Base-by-base conservation (phyloP, 129 eudicot genomes). In the Flaveria robusta region DNA sequence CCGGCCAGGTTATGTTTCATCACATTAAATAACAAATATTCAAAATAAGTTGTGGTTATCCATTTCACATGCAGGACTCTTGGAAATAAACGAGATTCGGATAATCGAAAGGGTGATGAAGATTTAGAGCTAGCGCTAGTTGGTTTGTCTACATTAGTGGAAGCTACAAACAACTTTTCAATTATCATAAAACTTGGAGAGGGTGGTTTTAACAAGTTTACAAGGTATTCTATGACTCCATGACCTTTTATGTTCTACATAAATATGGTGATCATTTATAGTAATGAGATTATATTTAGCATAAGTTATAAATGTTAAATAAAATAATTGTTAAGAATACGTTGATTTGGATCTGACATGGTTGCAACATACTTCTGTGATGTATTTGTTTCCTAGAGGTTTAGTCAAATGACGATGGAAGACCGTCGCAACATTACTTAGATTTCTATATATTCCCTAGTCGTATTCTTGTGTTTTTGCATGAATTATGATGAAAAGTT, bases 161-260 rank as follows among this genome's bases (percentile, higher is more conserved):
- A 64, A 31, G 83, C 86, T 58, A 83, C 86, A 1, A 51, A 74
- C 14, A 41, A 68, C 37, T 83, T 83, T 62, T 79, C 86, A 27
- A 16, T 22, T 2, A 29, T 68, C 64, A 78, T 78, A 63, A 83
- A 83, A 76, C 80, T 83, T 20, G 83, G 86, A 54, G 62, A 54
- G 62, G 62, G 62, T 18, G 62, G 62, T 54, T 54, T 54, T 54
- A 24, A 18, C 12, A 12, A 10, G 62, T 54, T 54, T 54, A 54
- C 62, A 54, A 54, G 62, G 62, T 54, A 68, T 22, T 4, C 9
- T 10, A 54, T 68, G 46, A 37, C 20, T 67, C 19, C 20, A 6
- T 50, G 27, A 24, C 22, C 12, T 26, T 26, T 42, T 29, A 29
- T 8, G 13, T 31, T 16, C 12, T 29, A n/a, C 23, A 6, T 2